These are phyloP conservation scores for Suillus alpinus DNA, from an alignment of 768 basidiomycete genomes.

Conservation along the genomic window DNA sequence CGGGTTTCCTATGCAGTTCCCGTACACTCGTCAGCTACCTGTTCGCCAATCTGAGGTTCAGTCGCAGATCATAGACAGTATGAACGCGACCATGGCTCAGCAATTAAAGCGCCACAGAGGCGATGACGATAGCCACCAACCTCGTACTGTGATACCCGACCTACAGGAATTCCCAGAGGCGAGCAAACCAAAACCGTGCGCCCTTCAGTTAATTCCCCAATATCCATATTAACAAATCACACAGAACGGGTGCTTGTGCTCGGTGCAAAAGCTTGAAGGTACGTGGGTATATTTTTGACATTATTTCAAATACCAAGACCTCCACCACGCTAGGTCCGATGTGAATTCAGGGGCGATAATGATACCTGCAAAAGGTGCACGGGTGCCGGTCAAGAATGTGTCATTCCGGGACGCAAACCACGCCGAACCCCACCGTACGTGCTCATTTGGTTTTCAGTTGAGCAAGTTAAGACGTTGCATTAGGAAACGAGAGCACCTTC, in stretches of 20 bases:
- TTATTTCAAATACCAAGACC: background rate
- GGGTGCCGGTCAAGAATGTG: conserved; percentile 68
- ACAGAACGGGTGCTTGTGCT: conserved; percentile 59
- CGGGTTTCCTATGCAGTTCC: conserved; percentile 28
- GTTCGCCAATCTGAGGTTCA: conserved; percentile 28
- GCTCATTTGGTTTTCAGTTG: background rate
- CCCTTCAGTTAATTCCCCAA: background rate
- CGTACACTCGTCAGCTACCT: conserved; percentile 26
- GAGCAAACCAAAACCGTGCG: conserved; percentile 25
- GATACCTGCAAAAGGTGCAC: conserved; percentile 77
- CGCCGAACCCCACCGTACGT: conserved; percentile 76
- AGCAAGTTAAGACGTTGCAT: background rate
- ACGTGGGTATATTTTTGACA: conserved; percentile 1
- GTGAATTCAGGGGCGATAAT: conserved; percentile 69
- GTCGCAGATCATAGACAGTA: conserved; percentile 20
- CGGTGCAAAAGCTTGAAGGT: conserved; percentile 65
- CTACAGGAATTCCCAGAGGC: conserved; percentile 15
- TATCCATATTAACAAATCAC: conserved; percentile 5
- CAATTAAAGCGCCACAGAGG: conserved; percentile 17
- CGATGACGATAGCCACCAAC: conserved; percentile 17
- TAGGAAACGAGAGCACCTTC: conserved; percentile 79
- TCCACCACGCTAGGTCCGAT: conserved; percentile 56
- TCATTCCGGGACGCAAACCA: conserved; percentile 83
- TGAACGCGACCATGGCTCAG: conserved; percentile 1
- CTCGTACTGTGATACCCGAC: conserved; percentile 14